These are phyloP conservation scores for Neonectria hederae DNA, from an alignment of 2,329 filamentous ascomycete species.

Conservation along the genomic window DNA sequence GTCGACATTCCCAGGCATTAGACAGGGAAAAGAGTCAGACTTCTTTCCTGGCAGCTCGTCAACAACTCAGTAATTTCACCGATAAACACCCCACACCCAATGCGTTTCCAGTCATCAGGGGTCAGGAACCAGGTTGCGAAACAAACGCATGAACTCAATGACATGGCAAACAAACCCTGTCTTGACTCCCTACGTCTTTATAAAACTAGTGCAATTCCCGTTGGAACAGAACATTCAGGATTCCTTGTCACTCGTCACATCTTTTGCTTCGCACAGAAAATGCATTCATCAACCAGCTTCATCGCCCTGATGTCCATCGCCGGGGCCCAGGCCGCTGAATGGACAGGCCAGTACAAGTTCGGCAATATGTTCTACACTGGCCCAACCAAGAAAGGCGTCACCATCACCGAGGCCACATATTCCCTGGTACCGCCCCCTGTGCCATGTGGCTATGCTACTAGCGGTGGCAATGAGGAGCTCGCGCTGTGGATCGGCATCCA, in stretches of 20 bases:
- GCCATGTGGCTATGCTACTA: slow-evolving; percentile 26
- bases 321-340: slow-evolving; percentile 13
- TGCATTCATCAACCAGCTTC: slow-evolving; percentile 13
- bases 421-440: slow-evolving; percentile 15
- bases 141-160: background rate
- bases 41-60: too few species aligned
- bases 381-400: slow-evolving; percentile 23
- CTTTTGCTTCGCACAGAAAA: background rate
- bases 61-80: background rate
- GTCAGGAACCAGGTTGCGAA: background rate
- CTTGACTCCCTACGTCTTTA: background rate
- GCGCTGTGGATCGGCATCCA: slow-evolving; percentile 28
- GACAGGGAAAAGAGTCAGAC: background rate
- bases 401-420: slow-evolving; percentile 23
- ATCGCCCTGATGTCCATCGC: slow-evolving; percentile 7
- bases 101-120: background rate
- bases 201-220: background rate
- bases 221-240: background rate
- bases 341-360: slow-evolving; percentile 24
- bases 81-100: background rate
- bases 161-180: background rate
- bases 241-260: background rate
- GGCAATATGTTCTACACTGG: slow-evolving; percentile 28
- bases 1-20: background rate
- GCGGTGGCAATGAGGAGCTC: slow-evolving; percentile 27